phyloP scores from a whole-genome alignment of 768 basidiomycete genomes.

The Myochromella boudieri region DNA sequence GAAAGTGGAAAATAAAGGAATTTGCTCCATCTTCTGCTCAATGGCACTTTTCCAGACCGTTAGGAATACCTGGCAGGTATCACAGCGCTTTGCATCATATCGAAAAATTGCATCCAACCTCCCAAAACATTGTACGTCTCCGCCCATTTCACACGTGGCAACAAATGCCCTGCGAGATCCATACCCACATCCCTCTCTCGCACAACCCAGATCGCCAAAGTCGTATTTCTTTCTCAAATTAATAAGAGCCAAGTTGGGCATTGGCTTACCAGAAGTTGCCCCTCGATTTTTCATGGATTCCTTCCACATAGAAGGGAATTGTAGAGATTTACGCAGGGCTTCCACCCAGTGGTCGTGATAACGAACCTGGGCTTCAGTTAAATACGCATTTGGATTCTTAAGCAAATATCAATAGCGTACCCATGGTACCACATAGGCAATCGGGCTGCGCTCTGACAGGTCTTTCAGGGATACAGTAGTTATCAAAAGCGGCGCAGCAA shows the following conservation, averaged over 20 bases:
- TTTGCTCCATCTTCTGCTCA: too few species aligned
- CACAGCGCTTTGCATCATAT: not conserved
- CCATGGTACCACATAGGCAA: conserved; percentile 3
- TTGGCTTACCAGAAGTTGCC: too few species aligned
- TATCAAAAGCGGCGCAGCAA: conserved; percentile 10
- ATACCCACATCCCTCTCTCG: not conserved
- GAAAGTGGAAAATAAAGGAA: too few species aligned
- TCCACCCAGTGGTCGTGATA: conserved; percentile 7
- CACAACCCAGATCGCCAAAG: not conserved
- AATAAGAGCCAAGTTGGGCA: not conserved
- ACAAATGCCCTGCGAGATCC: not conserved
- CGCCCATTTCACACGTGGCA: not conserved
- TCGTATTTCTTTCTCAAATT: not conserved
- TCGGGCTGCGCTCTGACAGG: conserved; percentile 1
- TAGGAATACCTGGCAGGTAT: too few species aligned
- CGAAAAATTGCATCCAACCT: not conserved
- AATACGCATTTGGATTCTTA: not conserved
- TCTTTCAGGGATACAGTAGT: conserved; percentile 7
- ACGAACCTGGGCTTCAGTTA: not conserved
- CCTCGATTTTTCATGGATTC: too few species aligned
- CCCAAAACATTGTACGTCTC: not conserved
- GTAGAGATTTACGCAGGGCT: not conserved
- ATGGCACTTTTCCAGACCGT: too few species aligned
- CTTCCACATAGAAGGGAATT: not conserved
- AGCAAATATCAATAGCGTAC: conserved; percentile 6